These are phyloP conservation scores for Chlorella sp. DNA, from an alignment of 139 green algal genomes.

Conservation along the genomic window DNA sequence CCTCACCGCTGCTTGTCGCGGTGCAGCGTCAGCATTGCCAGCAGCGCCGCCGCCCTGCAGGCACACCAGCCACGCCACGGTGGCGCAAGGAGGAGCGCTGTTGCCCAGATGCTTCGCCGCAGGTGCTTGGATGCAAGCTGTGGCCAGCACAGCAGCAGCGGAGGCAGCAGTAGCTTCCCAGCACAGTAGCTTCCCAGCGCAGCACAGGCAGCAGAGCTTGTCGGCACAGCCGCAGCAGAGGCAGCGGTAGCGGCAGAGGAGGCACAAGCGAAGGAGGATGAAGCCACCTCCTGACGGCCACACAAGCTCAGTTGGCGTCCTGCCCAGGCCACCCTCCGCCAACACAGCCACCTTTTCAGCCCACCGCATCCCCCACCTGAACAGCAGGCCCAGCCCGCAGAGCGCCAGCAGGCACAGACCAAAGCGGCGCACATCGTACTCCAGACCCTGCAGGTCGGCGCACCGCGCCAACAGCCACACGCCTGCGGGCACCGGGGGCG, in stretches of 20 bases:
- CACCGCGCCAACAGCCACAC: conserved; percentile 71
- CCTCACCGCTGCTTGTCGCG: conserved; percentile 32
- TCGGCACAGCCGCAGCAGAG: too few relatives aligned
- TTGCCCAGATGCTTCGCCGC: background rate
- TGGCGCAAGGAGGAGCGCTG: background rate
- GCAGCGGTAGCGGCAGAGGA: too few relatives aligned
- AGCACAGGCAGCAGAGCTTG: too few relatives aligned
- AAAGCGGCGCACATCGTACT: conserved; percentile 56
- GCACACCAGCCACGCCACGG: background rate
- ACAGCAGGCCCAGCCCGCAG: conserved; percentile 43
- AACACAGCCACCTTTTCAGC: background rate
- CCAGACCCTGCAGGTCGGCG: conserved; percentile 57
- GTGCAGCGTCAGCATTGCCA: conserved; percentile 22
- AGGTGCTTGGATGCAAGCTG: background rate
- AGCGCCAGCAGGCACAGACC: conserved; percentile 47
- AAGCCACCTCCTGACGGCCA: too few relatives aligned
- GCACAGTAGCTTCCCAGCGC: too few relatives aligned
- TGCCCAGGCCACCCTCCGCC: background rate
- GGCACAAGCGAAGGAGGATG: too few relatives aligned
- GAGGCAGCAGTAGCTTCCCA: too few relatives aligned
- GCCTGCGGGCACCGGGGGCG: background rate
- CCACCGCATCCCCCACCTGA: background rate
- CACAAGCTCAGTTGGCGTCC: background rate
- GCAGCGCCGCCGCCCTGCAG: conserved; percentile 16
- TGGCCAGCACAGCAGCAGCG: background rate